phyloP scores from a whole-genome alignment of 2,329 filamentous ascomycete species.

The Phyllosticta citriasiana region DNA sequence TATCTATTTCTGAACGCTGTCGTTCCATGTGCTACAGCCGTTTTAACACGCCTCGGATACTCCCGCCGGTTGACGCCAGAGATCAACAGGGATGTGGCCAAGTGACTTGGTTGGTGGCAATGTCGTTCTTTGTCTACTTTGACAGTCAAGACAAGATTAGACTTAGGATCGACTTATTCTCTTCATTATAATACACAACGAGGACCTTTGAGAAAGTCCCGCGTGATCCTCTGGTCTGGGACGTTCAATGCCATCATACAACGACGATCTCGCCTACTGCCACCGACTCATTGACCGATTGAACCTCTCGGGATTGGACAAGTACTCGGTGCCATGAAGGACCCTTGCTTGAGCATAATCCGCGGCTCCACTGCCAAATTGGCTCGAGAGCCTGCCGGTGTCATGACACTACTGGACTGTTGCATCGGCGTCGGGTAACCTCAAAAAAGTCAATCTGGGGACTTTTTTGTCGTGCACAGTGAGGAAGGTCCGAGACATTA shows the following conservation, averaged over 20 bases:
- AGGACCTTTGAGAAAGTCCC: not conserved
- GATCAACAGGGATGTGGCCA: not conserved
- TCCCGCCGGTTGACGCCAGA: not conserved
- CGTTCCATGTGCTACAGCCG: not conserved
- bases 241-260: not conserved
- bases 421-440: no score
- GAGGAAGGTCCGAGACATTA: no score
- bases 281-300: not conserved
- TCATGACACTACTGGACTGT: no score
- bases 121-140: not conserved
- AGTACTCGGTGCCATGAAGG: no score
- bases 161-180: not conserved
- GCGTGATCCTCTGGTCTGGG: not conserved
- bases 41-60: not conserved
- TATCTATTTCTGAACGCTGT: not conserved
- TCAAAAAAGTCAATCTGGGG: no score
- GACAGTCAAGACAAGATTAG: not conserved
- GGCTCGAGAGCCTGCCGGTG: no score
- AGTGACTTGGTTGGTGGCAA: not conserved
- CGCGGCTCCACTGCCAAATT: no score
- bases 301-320: no score
- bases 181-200: not conserved
- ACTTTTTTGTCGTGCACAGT: no score
- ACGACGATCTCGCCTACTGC: not conserved
- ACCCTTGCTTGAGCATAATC: no score